phyloP scores from a whole-genome alignment of 108 stramenopile species.

The Nitzschia sp. region DNA sequence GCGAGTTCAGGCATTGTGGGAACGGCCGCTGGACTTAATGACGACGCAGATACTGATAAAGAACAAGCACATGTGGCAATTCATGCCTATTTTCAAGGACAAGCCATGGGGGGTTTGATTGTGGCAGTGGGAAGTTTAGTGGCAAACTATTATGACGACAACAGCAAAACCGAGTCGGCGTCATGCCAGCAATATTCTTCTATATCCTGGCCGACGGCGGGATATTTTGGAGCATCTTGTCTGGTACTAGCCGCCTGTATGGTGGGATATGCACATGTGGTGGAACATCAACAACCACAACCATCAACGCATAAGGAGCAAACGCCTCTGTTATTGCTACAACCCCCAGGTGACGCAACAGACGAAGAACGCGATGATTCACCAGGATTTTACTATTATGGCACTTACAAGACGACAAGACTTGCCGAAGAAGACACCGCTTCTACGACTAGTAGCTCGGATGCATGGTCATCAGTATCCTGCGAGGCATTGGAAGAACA shows the following conservation, averaged over 20 bases:
- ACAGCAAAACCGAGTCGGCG: conserved; percentile 9
- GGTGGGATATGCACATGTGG: conserved; percentile 33
- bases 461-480: neutral
- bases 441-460: neutral
- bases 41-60: no score
- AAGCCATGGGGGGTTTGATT: conserved; percentile 46
- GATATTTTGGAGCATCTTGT: conserved; percentile 34
- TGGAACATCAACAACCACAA: conserved; percentile 15
- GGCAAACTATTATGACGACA: conserved; percentile 20
- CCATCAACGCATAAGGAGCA: neutral
- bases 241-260: conserved; percentile 39
- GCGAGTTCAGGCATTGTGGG: conserved; percentile 50
- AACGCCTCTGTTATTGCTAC: neutral
- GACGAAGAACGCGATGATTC: neutral
- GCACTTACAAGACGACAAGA: neutral
- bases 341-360: neutral
- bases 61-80: conserved; percentile 41
- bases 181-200: conserved; percentile 5
- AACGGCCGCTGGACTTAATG: conserved; percentile 28
- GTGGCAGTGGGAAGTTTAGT: conserved; percentile 39
- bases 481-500: neutral
- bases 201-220: conserved; percentile 31
- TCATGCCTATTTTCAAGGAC: conserved; percentile 51
- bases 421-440: neutral
- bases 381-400: neutral